These are phyloP conservation scores for Tetraselmis striata DNA, from an alignment of 139 green algal species.

Conservation along the genomic window DNA sequence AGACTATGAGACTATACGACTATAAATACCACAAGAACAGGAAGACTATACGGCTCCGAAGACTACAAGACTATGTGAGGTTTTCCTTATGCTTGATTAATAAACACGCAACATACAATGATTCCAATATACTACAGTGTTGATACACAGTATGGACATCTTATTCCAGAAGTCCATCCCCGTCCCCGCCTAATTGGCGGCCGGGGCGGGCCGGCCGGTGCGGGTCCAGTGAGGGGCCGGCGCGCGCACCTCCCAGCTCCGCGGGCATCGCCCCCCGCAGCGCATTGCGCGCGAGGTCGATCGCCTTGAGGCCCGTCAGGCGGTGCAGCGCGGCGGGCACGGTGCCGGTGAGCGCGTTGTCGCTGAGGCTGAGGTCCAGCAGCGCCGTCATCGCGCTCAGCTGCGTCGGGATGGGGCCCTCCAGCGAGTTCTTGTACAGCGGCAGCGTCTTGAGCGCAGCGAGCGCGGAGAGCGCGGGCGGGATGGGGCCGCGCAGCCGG, in stretches of 20 bases:
- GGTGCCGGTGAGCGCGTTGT: slow-evolving; percentile 16
- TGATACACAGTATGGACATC: no score
- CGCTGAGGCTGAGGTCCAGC: slow-evolving; percentile 8
- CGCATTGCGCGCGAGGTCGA: background rate
- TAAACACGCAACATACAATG: no score
- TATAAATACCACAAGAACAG: no score
- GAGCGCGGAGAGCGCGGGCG: background rate
- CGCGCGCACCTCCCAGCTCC: background rate
- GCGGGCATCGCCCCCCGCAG: background rate
- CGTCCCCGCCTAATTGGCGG: no score
- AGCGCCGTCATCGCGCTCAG: background rate
- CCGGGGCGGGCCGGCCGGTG: no score
- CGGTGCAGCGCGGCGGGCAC: background rate
- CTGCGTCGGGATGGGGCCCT: slow-evolving; percentile 4
- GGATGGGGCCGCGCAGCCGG: background rate
- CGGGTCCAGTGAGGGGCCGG: no score
- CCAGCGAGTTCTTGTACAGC: slow-evolving; percentile 4
- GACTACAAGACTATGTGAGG: no score
- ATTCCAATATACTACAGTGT: no score
- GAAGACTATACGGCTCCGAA: no score
- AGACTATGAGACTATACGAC: no score
- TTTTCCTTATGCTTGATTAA: no score
- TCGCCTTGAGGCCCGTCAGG: slow-evolving; percentile 4
- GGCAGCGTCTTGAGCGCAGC: background rate
- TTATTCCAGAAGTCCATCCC: no score